Conservation (phyloP, 257 asterid genomes). For the Solanum chaucha region DNA sequence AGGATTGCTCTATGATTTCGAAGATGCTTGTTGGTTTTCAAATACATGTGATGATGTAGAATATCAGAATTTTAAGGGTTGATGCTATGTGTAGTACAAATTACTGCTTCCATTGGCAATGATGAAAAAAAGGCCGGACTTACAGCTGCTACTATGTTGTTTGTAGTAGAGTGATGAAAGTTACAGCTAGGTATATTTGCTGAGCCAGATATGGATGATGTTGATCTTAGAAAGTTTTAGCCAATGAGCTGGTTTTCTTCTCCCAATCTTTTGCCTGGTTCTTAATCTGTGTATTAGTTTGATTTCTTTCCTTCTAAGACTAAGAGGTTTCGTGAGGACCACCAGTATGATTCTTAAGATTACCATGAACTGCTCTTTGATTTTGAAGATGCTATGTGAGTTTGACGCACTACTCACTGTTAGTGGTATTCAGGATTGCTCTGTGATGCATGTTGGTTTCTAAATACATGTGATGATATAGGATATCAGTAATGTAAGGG, state of each 20-base stretch:
- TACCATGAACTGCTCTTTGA: slow-evolving; percentile 8
- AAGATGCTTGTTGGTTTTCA: neutral
- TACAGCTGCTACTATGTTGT: slow-evolving; percentile 69
- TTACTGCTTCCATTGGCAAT: slow-evolving; percentile 20
- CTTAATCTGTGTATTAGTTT: neutral
- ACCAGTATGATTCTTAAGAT: neutral
- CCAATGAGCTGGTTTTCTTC: neutral
- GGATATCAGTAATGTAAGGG: neutral
- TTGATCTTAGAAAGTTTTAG: neutral
- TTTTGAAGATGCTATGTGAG: neutral
- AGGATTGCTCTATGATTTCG: neutral
- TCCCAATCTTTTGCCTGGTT: neutral
- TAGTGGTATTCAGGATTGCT: neutral
- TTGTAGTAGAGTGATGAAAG: slow-evolving; percentile 85
- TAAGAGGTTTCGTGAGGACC: neutral
- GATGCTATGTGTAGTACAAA: neutral
- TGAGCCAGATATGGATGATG: slow-evolving; percentile 46
- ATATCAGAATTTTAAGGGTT: neutral
- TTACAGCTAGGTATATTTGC: slow-evolving; percentile 35
- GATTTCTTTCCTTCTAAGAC: neutral
- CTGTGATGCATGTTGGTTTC: neutral
- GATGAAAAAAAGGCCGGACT: slow-evolving; percentile 95
- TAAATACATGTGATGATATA: neutral
- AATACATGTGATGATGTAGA: neutral
- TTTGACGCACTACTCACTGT: neutral